Conservation (phyloP, 2,329 filamentous ascomycete species). For the Aspergillus pseudoterreus region DNA sequence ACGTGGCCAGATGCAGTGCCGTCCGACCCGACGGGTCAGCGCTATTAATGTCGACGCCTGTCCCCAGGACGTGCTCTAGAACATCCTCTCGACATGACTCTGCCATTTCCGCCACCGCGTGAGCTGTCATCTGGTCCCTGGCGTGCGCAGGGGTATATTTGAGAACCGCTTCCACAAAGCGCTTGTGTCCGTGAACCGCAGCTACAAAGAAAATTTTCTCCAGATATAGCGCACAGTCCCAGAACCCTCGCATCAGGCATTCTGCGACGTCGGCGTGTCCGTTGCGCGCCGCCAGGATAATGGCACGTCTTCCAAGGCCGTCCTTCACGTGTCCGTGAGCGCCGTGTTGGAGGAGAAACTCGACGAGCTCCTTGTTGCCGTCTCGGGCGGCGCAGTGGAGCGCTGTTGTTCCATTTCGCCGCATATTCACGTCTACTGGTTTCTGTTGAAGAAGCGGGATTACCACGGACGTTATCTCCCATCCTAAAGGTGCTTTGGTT, state of each 20-base stretch:
- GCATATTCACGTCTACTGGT: too few species aligned
- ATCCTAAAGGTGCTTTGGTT: not conserved
- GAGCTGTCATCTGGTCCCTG: not conserved
- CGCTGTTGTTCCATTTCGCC: not conserved
- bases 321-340: not conserved
- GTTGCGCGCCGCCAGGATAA: not conserved
- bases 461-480: too few species aligned
- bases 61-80: not conserved
- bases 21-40: not conserved
- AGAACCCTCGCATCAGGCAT: not conserved
- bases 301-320: not conserved
- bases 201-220: not conserved
- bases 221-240: not conserved
- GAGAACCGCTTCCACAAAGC: not conserved
- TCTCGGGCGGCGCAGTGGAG: not conserved
- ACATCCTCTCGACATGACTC: not conserved
- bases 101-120: not conserved
- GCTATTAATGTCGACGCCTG: not conserved
- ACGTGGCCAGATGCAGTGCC: not conserved
- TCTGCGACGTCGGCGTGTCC: not conserved
- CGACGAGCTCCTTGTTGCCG: not conserved
- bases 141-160: not conserved
- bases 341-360: not conserved
- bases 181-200: not conserved
- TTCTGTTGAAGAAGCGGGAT: too few species aligned